Conservation (phyloP, 257 asterid species). For the Nicotiana tomentosiformis region DNA sequence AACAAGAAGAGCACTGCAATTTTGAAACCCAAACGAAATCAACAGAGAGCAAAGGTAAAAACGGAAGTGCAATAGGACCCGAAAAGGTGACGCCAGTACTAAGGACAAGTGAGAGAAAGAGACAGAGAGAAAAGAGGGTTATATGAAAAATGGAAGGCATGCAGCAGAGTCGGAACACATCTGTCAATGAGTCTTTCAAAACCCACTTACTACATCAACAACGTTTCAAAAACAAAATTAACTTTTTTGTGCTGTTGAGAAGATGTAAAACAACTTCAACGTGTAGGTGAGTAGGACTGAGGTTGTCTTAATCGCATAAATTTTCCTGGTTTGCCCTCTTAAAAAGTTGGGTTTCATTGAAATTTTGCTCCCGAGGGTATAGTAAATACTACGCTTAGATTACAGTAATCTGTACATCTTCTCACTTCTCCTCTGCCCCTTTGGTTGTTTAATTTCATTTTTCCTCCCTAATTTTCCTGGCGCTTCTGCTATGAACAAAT, state of each 20-base stretch:
- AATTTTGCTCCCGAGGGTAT: not conserved
- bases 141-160: conserved; percentile 13
- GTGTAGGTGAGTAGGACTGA: not conserved
- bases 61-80: not conserved
- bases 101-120: not conserved
- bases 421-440: not conserved
- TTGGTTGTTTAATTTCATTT: not conserved
- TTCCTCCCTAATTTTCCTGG: not conserved
- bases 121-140: not conserved
- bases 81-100: not conserved
- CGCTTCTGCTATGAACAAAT: not conserved
- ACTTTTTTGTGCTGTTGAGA: not conserved
- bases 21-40: not conserved
- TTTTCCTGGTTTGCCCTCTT: not conserved
- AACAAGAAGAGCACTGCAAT: not conserved
- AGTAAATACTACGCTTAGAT: not conserved
- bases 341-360: not conserved
- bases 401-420: not conserved
- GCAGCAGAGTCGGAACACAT: conserved; percentile 10
- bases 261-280: not conserved
- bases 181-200: not conserved
- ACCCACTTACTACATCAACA: not conserved
- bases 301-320: not conserved
- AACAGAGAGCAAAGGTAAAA: not conserved
- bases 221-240: not conserved